Evolutionary conservation across 371 early-diverging fungal species (phyloP).

Genomic region (Mucor racemosus): DNA sequence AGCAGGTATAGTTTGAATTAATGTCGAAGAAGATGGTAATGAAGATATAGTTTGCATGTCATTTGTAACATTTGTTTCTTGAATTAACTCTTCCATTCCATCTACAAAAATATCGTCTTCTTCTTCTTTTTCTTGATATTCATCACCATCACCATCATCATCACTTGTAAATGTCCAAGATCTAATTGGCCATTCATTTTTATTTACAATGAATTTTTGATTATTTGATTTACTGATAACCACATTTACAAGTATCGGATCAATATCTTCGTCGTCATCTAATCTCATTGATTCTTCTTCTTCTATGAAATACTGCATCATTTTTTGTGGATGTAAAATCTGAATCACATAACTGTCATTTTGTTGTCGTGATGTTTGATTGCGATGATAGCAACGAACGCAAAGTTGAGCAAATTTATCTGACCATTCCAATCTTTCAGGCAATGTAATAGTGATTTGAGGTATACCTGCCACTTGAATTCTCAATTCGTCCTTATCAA

Average conservation of each 20-base stretch:
- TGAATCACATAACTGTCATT: slow-evolving; percentile 24
- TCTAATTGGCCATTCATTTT: slow-evolving; percentile 44
- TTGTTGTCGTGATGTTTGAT: neutral
- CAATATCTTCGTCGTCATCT: slow-evolving; percentile 4
- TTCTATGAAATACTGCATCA: slow-evolving; percentile 29
- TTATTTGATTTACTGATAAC: neutral
- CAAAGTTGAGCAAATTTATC: slow-evolving; percentile 43
- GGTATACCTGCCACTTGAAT: slow-evolving; percentile 12
- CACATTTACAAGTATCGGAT: neutral
- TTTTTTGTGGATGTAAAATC: slow-evolving; percentile 33
- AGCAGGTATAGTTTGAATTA: neutral
- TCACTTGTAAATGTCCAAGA: slow-evolving; percentile 24
- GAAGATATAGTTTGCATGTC: neutral
- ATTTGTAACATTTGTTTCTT: neutral
- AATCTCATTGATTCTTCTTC: slow-evolving; percentile 10
- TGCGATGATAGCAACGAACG: slow-evolving; percentile 30
- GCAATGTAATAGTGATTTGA: slow-evolving; percentile 8
- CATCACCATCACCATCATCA: slow-evolving; percentile 49
- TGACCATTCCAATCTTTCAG: slow-evolving; percentile 18
- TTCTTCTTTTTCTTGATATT: slow-evolving; percentile 50
- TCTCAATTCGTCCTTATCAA: slow-evolving; percentile 7
- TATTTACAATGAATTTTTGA: slow-evolving; percentile 27
- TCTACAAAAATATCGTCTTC: slow-evolving; percentile 42
- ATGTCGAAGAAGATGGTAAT: neutral
- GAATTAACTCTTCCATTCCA: slow-evolving; percentile 33